Evolutionary conservation across 257 asterid species (phyloP).

Genomic region (Forsythia suspensa): DNA sequence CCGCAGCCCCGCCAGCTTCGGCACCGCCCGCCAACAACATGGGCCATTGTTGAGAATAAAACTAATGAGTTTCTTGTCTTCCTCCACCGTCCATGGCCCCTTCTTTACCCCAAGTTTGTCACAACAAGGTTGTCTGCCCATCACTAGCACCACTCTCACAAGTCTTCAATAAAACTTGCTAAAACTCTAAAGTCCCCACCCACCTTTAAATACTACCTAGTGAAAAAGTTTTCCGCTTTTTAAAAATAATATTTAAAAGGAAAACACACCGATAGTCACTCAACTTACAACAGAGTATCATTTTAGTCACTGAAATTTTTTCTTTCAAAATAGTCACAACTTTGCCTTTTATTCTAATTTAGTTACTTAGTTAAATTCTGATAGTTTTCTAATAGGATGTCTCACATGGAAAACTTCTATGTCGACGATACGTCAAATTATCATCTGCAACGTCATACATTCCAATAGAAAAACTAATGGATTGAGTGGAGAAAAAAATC

Average conservation of each 20-base stretch:
- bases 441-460: too few relatives aligned
- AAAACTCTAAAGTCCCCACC: constrained; percentile 48
- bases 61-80: constrained; percentile 79
- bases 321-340: not conserved
- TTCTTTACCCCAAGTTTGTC: constrained; percentile 95
- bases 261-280: not conserved
- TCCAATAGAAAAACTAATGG: too few relatives aligned
- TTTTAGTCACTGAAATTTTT: not conserved
- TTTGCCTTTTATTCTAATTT: not conserved
- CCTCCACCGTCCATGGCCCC: constrained; percentile 98
- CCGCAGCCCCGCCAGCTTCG: constrained; percentile 94
- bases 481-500: too few relatives aligned
- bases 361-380: too few relatives aligned
- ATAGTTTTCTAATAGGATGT: not conserved
- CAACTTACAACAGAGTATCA: not conserved
- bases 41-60: constrained; percentile 85
- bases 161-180: not conserved
- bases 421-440: not conserved
- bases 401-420: not conserved
- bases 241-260: not conserved
- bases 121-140: constrained; percentile 98
- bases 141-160: constrained; percentile 19
- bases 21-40: constrained; percentile 98
- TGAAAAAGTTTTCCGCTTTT: constrained; percentile 24
- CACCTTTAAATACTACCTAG: constrained; percentile 64